Evolutionary conservation across 257 asterid species (phyloP).

Genomic region (Salvia miltiorrhiza): DNA sequence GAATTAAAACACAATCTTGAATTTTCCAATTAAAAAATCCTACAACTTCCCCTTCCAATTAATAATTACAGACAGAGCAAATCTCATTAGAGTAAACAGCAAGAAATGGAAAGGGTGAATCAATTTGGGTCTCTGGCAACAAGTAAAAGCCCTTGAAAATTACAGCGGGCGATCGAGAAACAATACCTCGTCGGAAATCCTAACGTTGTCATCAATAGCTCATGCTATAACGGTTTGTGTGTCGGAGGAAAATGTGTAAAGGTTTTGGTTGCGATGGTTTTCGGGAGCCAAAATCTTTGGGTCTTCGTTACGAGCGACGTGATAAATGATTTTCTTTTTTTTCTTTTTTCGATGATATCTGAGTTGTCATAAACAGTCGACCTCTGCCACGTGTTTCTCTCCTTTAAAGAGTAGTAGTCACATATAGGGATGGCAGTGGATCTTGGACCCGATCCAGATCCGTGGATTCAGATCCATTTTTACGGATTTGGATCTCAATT

Average conservation of each 20-base stretch:
- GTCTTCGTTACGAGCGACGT: constrained; percentile 13
- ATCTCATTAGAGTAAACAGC: constrained; percentile 1
- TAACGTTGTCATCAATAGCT: constrained; percentile 3
- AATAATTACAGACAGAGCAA: background rate
- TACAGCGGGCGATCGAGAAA: background rate
- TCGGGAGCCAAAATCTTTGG: constrained; percentile 26
- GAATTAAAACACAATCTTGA: constrained; percentile 15
- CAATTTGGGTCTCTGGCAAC: constrained; percentile 18
- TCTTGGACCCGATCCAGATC: no score
- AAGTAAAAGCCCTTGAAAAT: constrained; percentile 10
- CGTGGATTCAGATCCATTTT: no score
- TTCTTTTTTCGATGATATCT: background rate
- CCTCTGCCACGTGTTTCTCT: constrained; percentile 7
- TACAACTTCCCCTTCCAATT: constrained; percentile 15
- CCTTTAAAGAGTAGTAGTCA: no score
- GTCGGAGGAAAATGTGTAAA: constrained; percentile 8
- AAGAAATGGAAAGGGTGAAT: background rate
- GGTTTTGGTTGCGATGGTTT: background rate
- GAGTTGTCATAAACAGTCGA: constrained; percentile 26
- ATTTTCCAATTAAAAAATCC: constrained; percentile 8
- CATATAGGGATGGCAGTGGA: no score
- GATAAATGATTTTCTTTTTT: constrained; percentile 7
- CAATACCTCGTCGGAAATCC: constrained; percentile 27
- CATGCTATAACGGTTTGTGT: constrained; percentile 2
- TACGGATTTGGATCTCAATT: no score